Conservation (phyloP, 164 flowering plant genomes). For the Brasenia schreberi region DNA sequence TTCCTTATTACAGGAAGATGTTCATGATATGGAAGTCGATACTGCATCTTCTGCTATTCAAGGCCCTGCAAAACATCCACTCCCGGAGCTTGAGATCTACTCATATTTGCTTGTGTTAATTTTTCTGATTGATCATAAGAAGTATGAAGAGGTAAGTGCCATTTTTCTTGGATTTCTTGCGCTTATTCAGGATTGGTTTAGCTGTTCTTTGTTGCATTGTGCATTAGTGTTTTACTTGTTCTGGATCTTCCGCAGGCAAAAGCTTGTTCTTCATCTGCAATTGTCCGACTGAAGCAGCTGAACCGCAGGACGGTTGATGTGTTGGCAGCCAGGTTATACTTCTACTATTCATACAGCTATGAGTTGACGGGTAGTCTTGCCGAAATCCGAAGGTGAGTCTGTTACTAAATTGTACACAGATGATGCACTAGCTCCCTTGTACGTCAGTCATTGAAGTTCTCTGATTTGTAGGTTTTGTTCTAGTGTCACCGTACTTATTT, state of each 20-base stretch:
- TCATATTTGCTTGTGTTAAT: conserved; percentile 73
- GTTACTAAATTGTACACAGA: not conserved
- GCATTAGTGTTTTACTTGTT: not conserved
- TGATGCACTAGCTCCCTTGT: not conserved
- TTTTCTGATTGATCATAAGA: conserved; percentile 84
- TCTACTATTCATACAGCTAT: conserved; percentile 75
- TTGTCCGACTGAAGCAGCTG: conserved; percentile 59
- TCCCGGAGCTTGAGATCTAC: conserved; percentile 86
- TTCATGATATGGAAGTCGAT: conserved; percentile 89
- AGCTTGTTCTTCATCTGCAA: conserved; percentile 76
- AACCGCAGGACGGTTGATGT: conserved; percentile 36
- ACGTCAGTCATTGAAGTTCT: not conserved
- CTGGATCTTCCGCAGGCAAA: conserved; percentile 47
- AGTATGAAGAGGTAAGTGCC: conserved; percentile 46
- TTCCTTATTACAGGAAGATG: conserved; percentile 44
- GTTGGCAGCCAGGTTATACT: conserved; percentile 77
- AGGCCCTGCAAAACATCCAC: conserved; percentile 35
- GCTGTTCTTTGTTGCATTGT: not conserved
- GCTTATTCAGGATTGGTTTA: not conserved
- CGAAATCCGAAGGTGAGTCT: conserved; percentile 84
- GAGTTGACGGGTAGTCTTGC: conserved; percentile 90
- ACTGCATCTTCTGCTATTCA: conserved; percentile 53
- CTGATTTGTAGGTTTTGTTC: not conserved
- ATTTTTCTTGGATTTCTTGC: not conserved
- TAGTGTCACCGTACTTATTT: not conserved